Base-by-base conservation (phyloP, 495 filamentous ascomycete species). In the Sporormia fimetaria region DNA sequence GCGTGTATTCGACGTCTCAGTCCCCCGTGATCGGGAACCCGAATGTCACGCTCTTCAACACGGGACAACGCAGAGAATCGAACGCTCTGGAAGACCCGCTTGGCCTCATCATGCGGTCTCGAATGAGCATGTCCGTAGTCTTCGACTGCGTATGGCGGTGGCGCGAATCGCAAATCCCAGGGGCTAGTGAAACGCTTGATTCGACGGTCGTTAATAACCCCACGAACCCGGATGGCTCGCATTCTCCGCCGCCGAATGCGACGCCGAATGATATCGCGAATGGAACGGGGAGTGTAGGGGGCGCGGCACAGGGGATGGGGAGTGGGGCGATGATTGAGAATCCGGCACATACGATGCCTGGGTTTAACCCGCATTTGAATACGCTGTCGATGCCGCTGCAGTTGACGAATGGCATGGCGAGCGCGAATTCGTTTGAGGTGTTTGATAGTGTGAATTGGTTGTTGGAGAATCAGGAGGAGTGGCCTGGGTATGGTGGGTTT, bases 131-230 rank as follows among this genome's bases (percentile, higher is more conserved):
- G 81, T 88, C 82, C 50, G 67, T 93, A 5, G 81, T 95, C 2
- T 94, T 80, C 57, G 87, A 95, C 62, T 85, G 80, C 3, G 84
- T 92, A 17, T 93, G 85, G 85, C 76, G 85, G 38, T 95, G 87
- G 87, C 70, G 87, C 42, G 84, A 92, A 58, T 81, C 81, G 46
- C 79, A 86, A 54, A 77, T 80, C 25, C 76, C 81, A 58, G 82
- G 77, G 6, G 70, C 71, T 18, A 28, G 21, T 0, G 75, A 82
- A 14, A 83, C 78, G 32, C 75, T 93, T 33, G 85, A 93, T 31
- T 20, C 32, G 66, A 75, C 71, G 57, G 85, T 82, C 44, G 68
- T 88, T 36, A 84, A 86, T 49, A 85, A 88, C 60, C 83, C 85
- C 10, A 92, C 86, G 32, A 83, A 88, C 47, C 84, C 81, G 17